These are phyloP conservation scores for Asterochloris sp. DNA, from an alignment of 139 green algal genomes.

Conservation along the genomic window DNA sequence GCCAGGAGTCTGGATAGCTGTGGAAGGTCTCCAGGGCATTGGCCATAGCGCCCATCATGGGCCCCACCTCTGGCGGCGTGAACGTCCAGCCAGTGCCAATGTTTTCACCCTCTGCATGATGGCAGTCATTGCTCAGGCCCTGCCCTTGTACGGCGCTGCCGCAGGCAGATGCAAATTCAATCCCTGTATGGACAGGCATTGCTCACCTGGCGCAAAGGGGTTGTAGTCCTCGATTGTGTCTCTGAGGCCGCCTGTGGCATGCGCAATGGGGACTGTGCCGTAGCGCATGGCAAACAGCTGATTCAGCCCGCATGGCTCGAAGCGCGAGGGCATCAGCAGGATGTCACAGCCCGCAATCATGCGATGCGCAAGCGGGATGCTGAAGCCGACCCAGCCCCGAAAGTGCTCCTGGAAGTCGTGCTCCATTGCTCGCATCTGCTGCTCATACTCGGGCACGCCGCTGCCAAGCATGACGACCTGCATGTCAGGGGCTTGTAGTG, in stretches of 20 bases:
- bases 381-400: slow-evolving; percentile 74
- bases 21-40: slow-evolving; percentile 49
- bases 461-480: slow-evolving; percentile 83
- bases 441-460: slow-evolving; percentile 67
- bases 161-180: no score
- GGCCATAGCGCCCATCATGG: slow-evolving; percentile 53
- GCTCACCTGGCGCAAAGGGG: slow-evolving; percentile 46
- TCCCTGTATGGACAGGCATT: not conserved
- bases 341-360: slow-evolving; percentile 83
- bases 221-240: slow-evolving; percentile 83
- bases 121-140: not conserved
- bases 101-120: slow-evolving; percentile 3
- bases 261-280: slow-evolving; percentile 82
- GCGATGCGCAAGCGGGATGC: slow-evolving; percentile 72
- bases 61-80: slow-evolving; percentile 33
- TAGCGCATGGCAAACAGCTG: slow-evolving; percentile 70
- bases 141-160: not conserved
- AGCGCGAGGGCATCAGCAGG: slow-evolving; percentile 85
- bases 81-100: slow-evolving; percentile 74
- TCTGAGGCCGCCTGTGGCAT: slow-evolving; percentile 75
- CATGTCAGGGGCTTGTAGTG: not conserved
- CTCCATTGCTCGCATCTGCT: slow-evolving; percentile 42
- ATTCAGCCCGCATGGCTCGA: slow-evolving; percentile 90
- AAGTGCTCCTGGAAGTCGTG: slow-evolving; percentile 37
- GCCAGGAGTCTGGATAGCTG: slow-evolving; percentile 51